A percentile compares a stretch with the other conserved stretches of the same genome.
These are phyloP conservation scores for Zalaria obscura DNA, from an alignment of 2,329 filamentous ascomycete species.

Conservation along the genomic window DNA sequence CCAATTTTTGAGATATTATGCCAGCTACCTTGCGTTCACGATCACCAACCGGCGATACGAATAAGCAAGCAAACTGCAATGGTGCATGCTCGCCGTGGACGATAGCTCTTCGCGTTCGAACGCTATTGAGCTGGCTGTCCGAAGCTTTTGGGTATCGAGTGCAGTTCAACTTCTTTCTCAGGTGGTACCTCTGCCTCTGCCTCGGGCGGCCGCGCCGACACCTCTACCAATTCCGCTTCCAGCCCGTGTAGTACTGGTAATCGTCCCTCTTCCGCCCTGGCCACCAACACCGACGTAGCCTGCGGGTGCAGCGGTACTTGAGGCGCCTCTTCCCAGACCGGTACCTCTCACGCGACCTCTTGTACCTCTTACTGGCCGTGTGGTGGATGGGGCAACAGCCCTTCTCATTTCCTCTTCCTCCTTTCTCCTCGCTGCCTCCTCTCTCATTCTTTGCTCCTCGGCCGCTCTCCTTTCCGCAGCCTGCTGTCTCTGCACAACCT, in stretches of 20 bases:
- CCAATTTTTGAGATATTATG: too few species aligned
- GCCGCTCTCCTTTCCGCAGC: conserved; percentile 62
- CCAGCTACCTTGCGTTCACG: too few species aligned
- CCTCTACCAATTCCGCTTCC: conserved; percentile 31
- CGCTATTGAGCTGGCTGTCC: too few species aligned
- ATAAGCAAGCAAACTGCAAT: too few species aligned
- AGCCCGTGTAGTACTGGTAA: conserved; percentile 23
- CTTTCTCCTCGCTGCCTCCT: conserved; percentile 45
- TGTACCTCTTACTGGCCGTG: conserved; percentile 18
- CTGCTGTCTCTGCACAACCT: conserved; percentile 58
- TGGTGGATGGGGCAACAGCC: conserved; percentile 33
- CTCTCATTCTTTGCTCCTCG: conserved; percentile 66
- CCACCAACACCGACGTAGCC: conserved; percentile 29
- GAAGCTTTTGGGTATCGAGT: too few species aligned
- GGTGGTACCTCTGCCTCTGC: conserved; percentile 14
- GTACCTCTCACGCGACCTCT: conserved; percentile 22
- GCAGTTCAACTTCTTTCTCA: too few species aligned
- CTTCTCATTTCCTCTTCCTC: conserved; percentile 40
- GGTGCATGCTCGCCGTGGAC: too few species aligned
- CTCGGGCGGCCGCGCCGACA: conserved; percentile 17
- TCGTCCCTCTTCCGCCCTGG: conserved; percentile 39
- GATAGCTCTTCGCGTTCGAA: too few species aligned
- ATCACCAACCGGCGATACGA: too few species aligned
- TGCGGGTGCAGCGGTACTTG: conserved; percentile 13
- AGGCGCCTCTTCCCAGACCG: conserved; percentile 16